Conservation (phyloP, 2,329 filamentous ascomycete genomes). For the Apiospora malaysiana region DNA sequence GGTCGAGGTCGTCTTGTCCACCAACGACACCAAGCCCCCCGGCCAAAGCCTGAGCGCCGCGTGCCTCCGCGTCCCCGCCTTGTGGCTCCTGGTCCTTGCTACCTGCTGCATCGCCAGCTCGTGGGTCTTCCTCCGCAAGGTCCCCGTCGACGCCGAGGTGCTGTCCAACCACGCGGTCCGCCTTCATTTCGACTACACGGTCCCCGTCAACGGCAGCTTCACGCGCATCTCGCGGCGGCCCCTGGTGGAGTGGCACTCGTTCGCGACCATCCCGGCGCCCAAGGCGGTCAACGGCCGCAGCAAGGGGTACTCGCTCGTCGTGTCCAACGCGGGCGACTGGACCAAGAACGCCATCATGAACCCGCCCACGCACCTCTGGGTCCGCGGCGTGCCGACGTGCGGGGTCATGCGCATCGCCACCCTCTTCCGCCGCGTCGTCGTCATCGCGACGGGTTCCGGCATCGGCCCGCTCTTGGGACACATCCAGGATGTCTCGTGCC, state of each 20-base stretch:
- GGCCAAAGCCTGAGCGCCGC: slow-evolving; percentile 42
- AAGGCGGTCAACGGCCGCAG: slow-evolving; percentile 41
- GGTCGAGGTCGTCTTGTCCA: slow-evolving; percentile 62
- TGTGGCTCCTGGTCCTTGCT: slow-evolving; percentile 73
- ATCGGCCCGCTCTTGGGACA: slow-evolving; percentile 73
- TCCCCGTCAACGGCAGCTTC: slow-evolving; percentile 61
- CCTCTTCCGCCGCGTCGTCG: slow-evolving; percentile 68
- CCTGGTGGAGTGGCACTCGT: slow-evolving; percentile 75
- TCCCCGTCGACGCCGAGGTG: slow-evolving; percentile 67
- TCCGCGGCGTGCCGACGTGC: slow-evolving; percentile 69
- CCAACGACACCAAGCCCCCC: slow-evolving; percentile 46
- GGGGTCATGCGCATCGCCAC: slow-evolving; percentile 72
- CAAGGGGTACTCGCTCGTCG: slow-evolving; percentile 69
- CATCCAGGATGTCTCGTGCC: slow-evolving; percentile 54
- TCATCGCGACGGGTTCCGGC: slow-evolving; percentile 75
- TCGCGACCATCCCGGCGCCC: slow-evolving; percentile 72
- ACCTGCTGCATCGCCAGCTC: slow-evolving; percentile 72
- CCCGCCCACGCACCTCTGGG: slow-evolving; percentile 68
- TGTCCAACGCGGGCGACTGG: slow-evolving; percentile 80
- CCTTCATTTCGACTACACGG: slow-evolving; percentile 70
- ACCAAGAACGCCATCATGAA: slow-evolving; percentile 67
- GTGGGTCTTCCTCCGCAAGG: slow-evolving; percentile 74
- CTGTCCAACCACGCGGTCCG: slow-evolving; percentile 76
- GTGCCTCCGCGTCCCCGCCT: slow-evolving; percentile 46
- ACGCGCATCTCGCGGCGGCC: slow-evolving; percentile 68